Evolutionary conservation across 2,329 filamentous ascomycete genomes (phyloP).

Genomic region (Balansia obtecta): DNA sequence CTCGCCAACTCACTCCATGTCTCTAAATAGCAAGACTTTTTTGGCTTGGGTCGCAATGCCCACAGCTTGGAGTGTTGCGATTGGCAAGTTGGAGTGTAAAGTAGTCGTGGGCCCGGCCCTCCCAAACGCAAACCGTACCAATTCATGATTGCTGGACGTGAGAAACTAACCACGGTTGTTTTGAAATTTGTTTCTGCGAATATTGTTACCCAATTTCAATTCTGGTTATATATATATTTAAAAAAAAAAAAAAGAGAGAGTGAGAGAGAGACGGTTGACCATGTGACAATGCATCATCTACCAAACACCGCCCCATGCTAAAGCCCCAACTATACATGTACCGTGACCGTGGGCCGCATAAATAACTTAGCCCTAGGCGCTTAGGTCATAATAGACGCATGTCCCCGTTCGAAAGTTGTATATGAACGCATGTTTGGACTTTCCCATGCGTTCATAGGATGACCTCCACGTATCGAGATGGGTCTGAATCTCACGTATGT

Average conservation of each 20-base stretch:
- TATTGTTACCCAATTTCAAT: too few relatives aligned
- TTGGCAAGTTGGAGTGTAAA: background rate
- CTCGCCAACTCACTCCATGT: too few relatives aligned
- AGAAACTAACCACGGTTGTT: too few relatives aligned
- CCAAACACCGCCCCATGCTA: background rate
- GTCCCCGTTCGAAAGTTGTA: conserved; percentile 83
- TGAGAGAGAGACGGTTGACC: background rate
- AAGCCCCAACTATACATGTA: background rate
- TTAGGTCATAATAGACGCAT: conserved; percentile 77
- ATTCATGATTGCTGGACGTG: background rate
- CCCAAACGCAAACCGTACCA: background rate
- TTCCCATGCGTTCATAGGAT: conserved; percentile 40
- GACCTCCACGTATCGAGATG: conserved; percentile 52
- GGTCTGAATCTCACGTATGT: conserved; percentile 71
- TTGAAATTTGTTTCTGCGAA: too few relatives aligned
- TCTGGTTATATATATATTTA: too few relatives aligned
- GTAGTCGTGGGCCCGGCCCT: background rate
- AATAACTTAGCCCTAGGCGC: conserved; percentile 18
- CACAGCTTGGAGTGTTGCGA: background rate
- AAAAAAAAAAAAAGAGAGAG: too few relatives aligned
- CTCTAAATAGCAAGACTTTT: background rate
- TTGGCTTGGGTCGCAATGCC: background rate
- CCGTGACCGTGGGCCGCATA: too few relatives aligned
- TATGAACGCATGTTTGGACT: conserved; percentile 64
- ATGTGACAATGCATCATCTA: background rate